Evolutionary conservation across 2,329 filamentous ascomycete species (phyloP), one percentile per base, ranked within the genome.

Genomic region (Myotisia sp.): DNA sequence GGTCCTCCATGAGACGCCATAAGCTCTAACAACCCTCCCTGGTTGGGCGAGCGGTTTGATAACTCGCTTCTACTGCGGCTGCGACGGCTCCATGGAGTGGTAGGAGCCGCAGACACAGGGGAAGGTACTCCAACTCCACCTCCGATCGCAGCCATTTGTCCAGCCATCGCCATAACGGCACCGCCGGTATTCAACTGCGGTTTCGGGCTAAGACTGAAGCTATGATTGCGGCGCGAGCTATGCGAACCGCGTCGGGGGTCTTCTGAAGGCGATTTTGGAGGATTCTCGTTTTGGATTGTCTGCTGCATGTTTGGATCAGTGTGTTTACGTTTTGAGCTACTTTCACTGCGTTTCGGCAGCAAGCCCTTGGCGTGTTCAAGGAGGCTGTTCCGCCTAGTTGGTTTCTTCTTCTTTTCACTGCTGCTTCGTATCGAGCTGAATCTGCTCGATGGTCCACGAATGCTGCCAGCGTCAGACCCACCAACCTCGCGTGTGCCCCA

Each of bases 11-110:
- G 62, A 30, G 58, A 63, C 23, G 63, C 68, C 61, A 71, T 70
- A 22, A 76, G 56, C 33, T 67, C 64, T 7, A 59, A 56, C 37
- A 76, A 50, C 6, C 64, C 65, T 18, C 57, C 51, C 22, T 20
- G 58, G 43, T 14, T 37, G 50, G 35, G 48, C 47, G 34, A 16
- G 9, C 46, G 57, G 43, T 57, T 60, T 12, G 63, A 48, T 5
- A 74, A 52, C 38, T 76, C 73, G 47, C 71, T 76, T 46, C 63
- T 65, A 49, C 70, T 75, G 44, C 72, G 59, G 26, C 52, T 62
- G 18, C 70, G 64, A 26, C 38, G 44, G 33, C 59, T 57, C 19
- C 72, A 73, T 4, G 53, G 48, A 13, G 14, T 30, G n/a, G 5
- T 24, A 34, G 44, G 50, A 9, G 62, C 45, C 21, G 48, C 50